Evolutionary conservation across 306 rosid species (phyloP).

Genomic region (Ceratonia siliqua): DNA sequence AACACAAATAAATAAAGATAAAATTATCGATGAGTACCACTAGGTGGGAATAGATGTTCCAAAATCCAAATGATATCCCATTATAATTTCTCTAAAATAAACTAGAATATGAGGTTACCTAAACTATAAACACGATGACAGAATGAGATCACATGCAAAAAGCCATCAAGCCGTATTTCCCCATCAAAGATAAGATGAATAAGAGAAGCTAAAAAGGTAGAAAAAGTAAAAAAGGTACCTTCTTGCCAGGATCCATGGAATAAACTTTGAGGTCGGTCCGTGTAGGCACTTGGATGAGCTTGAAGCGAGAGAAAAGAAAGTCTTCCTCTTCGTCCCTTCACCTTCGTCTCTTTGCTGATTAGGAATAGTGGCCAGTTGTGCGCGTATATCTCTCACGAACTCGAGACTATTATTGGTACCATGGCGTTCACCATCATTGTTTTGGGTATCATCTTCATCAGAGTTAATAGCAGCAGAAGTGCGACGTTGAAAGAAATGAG

Average conservation of each 20-base stretch:
- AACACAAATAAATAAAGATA: background rate
- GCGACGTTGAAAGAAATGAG: conserved; percentile 40
- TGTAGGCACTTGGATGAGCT: conserved; percentile 33
- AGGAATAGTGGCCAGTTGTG: conserved; percentile 39
- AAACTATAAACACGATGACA: background rate
- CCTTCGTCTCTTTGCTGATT: background rate
- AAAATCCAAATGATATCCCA: too few species aligned
- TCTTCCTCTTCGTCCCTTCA: background rate
- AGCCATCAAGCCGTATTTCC: background rate
- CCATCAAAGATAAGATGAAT: background rate
- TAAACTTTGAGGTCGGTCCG: conserved; percentile 11
- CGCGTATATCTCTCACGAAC: conserved; percentile 35
- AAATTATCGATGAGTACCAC: too few species aligned
- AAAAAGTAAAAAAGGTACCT: conserved; percentile 29
- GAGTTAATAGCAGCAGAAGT: background rate
- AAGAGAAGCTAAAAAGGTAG: background rate
- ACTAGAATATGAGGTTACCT: background rate
- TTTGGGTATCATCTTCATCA: background rate
- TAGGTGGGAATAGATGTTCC: too few species aligned
- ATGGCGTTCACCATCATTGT: background rate
- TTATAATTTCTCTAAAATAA: too few species aligned
- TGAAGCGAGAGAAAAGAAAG: conserved; percentile 32
- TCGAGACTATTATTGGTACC: conserved; percentile 9
- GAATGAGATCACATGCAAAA: conserved; percentile 1
- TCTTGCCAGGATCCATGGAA: conserved; percentile 50